Base-by-base conservation (phyloP, 1,284 basidiomycete genomes). In the Moesziomyces antarcticus region DNA sequence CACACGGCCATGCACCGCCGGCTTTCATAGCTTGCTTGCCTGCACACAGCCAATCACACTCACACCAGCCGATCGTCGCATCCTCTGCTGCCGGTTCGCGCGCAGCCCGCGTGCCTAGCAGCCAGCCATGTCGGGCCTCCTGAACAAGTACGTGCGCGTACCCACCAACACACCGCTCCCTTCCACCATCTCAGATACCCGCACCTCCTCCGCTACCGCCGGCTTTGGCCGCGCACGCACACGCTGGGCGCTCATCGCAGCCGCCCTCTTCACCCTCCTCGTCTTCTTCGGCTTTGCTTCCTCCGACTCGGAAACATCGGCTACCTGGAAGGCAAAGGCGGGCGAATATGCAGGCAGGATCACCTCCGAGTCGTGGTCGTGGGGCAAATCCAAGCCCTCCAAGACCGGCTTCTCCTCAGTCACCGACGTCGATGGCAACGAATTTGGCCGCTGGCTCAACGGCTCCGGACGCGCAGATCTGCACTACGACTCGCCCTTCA, bases 401-500 rank as follows among this genome's bases (percentile, higher is more conserved):
- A 50, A 20, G 3, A 4, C 43, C 0, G 8, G 24, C 30, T 44
- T 41, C 16, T 51, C 56, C 1, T 44, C 30, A 10, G 35, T 40
- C 20, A 43, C 20, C 2, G 47, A 70, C 20, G 64, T 64, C n/a
- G 37, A 44, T 20, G 73, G 73, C 8, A 35, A 58, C 41, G 75
- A 71, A 49, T 69, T 74, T 21, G 24, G 51, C 5, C 71, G 61
- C 2, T 80, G 72, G 74, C 22, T 72, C 48, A 68, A 73, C 24
- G 78, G 69, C 2, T 70, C 70, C 14, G 69, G 73, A 5, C 50
- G 77, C 1, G 22, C 49, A 0, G 43, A 68, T 27, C 58, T 80
- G 30, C 40, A 40, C 21, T 81, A 80, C 59, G 57, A 76, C 41
- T 68, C 71, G n/a, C 69, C 72, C 10, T 80, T 82, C 71, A 80